Base-by-base conservation (phyloP, 148 eudicot species). In the Rhododendron henanense region DNA sequence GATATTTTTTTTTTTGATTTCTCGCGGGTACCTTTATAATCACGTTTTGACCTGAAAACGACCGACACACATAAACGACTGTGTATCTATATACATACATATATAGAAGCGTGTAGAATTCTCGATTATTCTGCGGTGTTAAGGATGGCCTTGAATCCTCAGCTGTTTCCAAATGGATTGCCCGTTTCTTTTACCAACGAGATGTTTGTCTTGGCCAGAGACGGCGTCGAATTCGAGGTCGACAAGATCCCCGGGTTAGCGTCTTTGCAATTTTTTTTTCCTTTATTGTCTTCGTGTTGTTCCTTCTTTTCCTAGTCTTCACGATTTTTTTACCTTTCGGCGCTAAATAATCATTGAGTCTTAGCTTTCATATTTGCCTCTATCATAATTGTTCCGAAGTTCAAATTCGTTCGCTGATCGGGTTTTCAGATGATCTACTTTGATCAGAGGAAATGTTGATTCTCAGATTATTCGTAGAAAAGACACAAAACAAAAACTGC, bases 171-270 rank as follows among this genome's bases (percentile, higher is more conserved):
- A 0, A 94, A 95, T 80, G 98, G 95, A 14, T 90, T 94, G 95
- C 98, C 98, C 0, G 99, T 96, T 47, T 96, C 98, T 8, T 96
- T 96, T 83, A 87, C 90, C 63, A 93, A 91, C 79, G 99, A 96
- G 90, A 83, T 95, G 90, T 94, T 95, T 87, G 95, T 96, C n/a
- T 91, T 96, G 88, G 95, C 95, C 6, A 92, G 99, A 89, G 98
- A 95, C 75, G 99, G 98, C 63, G 98, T 96, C 50, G 99, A 96
- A 55, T 96, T 92, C 84, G 94, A 96, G 88, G 89, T 95, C 77
- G 99, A 96, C 85, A 96, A 96, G 87, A 94, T 96, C 81, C 95
- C 94, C 15, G 95, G 98, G 98, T 95, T n/a, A 14, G 79, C 44
- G 53, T 48, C 82, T 75, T 44, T 50, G 61, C 61, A 55, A 11